Evolutionary conservation across 164 flowering plant genomes (phyloP).

Genomic region (Nymphaea thermarum): DNA sequence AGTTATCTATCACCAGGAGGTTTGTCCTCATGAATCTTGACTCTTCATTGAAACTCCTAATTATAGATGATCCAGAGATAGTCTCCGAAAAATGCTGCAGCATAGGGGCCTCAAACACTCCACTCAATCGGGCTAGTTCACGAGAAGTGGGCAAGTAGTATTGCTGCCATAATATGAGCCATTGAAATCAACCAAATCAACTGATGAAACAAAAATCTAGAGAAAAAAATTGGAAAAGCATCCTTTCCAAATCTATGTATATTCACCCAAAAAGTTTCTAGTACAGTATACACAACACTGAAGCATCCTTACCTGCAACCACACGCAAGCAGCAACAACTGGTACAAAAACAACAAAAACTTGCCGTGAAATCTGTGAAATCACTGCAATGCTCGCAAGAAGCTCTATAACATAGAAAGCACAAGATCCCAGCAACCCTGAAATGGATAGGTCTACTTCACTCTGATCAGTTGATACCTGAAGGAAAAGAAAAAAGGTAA

Average conservation of each 20-base stretch:
- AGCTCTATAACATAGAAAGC: conserved; percentile 57
- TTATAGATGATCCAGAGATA: conserved; percentile 31
- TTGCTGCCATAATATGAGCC: conserved; percentile 18
- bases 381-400: conserved; percentile 70
- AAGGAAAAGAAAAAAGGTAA: not conserved
- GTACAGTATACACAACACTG: not conserved
- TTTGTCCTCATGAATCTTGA: conserved; percentile 21
- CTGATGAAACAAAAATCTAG: not conserved
- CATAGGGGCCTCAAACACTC: conserved; percentile 30
- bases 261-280: not conserved
- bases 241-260: not conserved
- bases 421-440: conserved; percentile 28
- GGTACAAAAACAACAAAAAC: conserved; percentile 79
- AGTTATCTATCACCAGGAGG: conserved; percentile 16
- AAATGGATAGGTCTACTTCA: conserved; percentile 51
- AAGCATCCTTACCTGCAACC: conserved; percentile 60
- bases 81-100: conserved; percentile 39
- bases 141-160: conserved; percentile 24
- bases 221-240: too few relatives aligned
- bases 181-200: conserved; percentile 7
- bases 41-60: conserved; percentile 32
- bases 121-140: conserved; percentile 23
- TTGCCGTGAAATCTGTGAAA: conserved; percentile 92
- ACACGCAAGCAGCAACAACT: conserved; percentile 43
- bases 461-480: conserved; percentile 96